Conservation (phyloP, 768 basidiomycete species). For the Sporobolomyces roseus region DNA sequence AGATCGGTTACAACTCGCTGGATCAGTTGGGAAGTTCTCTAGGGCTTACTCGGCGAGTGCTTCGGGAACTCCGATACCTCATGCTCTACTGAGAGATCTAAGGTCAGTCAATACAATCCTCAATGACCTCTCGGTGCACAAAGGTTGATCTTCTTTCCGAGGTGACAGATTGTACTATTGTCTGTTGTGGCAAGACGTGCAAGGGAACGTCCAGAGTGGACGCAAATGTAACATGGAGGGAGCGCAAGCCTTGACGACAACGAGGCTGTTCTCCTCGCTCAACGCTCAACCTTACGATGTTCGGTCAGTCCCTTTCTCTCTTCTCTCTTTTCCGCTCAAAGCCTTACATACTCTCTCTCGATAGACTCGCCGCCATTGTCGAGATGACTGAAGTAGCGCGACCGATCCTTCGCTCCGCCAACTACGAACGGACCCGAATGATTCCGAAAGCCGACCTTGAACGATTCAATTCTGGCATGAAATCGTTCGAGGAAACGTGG, state of each 20-base stretch:
- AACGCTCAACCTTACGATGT: slow-evolving; percentile 38
- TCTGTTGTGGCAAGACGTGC: slow-evolving; percentile 38
- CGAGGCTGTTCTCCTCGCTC: slow-evolving; percentile 33
- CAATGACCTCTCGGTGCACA: neutral
- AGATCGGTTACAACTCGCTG: slow-evolving; percentile 29
- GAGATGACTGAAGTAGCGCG: slow-evolving; percentile 42
- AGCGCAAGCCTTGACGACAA: slow-evolving; percentile 34
- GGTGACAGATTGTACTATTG: slow-evolving; percentile 32
- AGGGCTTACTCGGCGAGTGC: slow-evolving; percentile 32
- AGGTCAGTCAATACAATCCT: neutral
- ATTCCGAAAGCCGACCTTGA: slow-evolving; percentile 38
- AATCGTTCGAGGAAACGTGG: slow-evolving; percentile 38
- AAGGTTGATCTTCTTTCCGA: neutral
- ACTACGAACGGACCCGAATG: slow-evolving; percentile 34
- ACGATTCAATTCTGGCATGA: slow-evolving; percentile 39
- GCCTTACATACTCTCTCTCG: neutral
- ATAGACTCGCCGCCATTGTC: slow-evolving; percentile 38
- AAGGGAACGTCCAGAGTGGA: slow-evolving; percentile 39
- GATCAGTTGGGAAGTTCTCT: slow-evolving; percentile 23
- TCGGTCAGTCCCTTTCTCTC: slow-evolving; percentile 6
- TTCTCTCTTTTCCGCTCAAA: neutral
- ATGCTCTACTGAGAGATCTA: slow-evolving; percentile 24
- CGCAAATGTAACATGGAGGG: slow-evolving; percentile 39
- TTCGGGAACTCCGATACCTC: slow-evolving; percentile 27
- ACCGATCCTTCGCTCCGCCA: slow-evolving; percentile 35